phyloP scores from a whole-genome alignment of 768 basidiomycete genomes.

The Leccinellum rugosiceps region DNA sequence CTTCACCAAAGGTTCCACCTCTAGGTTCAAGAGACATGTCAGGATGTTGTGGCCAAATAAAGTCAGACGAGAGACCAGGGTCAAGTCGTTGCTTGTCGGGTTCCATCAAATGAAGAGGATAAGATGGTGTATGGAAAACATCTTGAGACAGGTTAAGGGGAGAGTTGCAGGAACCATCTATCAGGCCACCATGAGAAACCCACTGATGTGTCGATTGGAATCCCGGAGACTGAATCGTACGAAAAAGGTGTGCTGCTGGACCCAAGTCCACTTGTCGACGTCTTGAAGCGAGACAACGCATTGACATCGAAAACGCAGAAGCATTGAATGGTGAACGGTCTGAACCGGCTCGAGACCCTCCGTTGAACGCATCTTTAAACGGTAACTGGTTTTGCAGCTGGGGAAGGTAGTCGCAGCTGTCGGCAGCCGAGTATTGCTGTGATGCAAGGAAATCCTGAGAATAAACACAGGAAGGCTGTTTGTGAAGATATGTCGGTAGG shows the following conservation, averaged over 20 bases:
- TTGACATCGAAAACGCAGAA: conserved; percentile 29
- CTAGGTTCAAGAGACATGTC: conserved; percentile 6
- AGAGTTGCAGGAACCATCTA: conserved; percentile 5
- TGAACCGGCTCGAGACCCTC: conserved; percentile 9
- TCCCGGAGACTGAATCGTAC: conserved; percentile 9
- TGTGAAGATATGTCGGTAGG: conserved; percentile 6
- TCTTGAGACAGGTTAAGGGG: conserved; percentile 29
- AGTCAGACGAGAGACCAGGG: conserved; percentile 3
- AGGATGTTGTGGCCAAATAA: conserved; percentile 19
- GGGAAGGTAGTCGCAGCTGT: conserved; percentile 11
- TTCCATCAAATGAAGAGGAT: conserved; percentile 24
- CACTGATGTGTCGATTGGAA: conserved; percentile 16
- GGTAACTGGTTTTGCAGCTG: conserved; percentile 11
- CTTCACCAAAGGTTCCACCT: conserved; percentile 7
- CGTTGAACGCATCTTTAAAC: conserved; percentile 14
- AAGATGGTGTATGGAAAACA: conserved; percentile 23
- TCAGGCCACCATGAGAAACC: conserved; percentile 11
- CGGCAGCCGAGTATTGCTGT: conserved; percentile 5
- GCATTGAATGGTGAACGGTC: conserved; percentile 8
- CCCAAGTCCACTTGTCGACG: conserved; percentile 22
- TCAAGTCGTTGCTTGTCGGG: conserved; percentile 12
- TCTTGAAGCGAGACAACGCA: conserved; percentile 31
- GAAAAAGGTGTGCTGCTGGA: conserved; percentile 9
- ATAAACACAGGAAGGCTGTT: conserved; percentile 1
- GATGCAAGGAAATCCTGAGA: conserved; percentile 9